Conservation (phyloP, 2,329 filamentous ascomycete species). For the Zymoseptoria crescenta region DNA sequence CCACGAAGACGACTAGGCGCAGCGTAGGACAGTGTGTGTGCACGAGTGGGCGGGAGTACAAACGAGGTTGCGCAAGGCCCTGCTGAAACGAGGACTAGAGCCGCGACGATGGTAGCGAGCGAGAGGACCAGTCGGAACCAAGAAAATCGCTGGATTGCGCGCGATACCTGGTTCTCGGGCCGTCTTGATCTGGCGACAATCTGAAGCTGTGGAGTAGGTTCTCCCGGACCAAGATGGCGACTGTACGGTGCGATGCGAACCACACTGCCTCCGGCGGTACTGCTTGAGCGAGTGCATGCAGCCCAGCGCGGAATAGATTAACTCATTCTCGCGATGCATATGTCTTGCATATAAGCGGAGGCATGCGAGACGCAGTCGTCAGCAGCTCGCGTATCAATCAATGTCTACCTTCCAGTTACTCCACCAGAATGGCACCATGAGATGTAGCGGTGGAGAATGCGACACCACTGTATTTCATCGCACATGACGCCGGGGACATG, state of each 20-base stretch:
- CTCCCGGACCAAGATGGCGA: constrained; percentile 18
- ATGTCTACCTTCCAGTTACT: background rate
- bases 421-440: background rate
- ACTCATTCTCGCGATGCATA: constrained; percentile 1
- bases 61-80: constrained; percentile 6
- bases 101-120: constrained; percentile 13
- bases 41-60: constrained; percentile 8
- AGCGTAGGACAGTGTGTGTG: constrained; percentile 11
- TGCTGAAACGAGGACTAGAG: constrained; percentile 6
- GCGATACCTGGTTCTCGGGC: constrained; percentile 15
- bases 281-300: constrained; percentile 10
- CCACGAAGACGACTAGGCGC: constrained; percentile 11
- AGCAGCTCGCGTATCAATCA: background rate
- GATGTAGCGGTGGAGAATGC: constrained; percentile 1
- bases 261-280: no score
- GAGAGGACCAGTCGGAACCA: constrained; percentile 11
- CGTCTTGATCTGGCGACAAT: constrained; percentile 14
- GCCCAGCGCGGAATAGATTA: constrained; percentile 12
- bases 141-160: background rate
- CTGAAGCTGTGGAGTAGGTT: constrained; percentile 5
- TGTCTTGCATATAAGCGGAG: constrained; percentile 10
- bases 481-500: constrained; percentile 19
- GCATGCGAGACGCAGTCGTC: background rate
- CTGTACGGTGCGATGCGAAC: constrained; percentile 9
- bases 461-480: constrained; percentile 13